A percentile compares a stretch with the other conserved stretches of the same genome.
Conservation (phyloP, 1,284 basidiomycete genomes). For the Heimioporus retisporus region DNA sequence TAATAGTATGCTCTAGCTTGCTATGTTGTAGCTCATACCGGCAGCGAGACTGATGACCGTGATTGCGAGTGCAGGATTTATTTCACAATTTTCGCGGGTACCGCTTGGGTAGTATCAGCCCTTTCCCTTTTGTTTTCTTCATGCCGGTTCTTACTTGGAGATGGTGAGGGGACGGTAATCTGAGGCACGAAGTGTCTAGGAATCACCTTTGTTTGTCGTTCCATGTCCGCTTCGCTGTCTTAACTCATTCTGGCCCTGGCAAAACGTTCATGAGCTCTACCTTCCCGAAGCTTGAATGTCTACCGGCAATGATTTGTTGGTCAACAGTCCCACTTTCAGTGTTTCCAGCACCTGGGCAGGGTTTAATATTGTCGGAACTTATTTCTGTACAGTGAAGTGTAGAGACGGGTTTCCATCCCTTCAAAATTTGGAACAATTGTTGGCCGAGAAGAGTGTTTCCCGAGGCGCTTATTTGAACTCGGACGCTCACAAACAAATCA, state of each 20-base stretch:
- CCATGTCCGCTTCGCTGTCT: too few relatives aligned
- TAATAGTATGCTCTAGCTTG: conserved; percentile 13
- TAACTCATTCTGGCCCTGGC: too few relatives aligned
- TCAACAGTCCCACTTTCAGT: conserved; percentile 60
- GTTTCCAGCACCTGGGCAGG: conserved; percentile 36
- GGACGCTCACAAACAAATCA: conserved; percentile 69
- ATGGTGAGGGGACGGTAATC: background rate
- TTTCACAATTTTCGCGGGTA: conserved; percentile 25
- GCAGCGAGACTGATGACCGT: background rate
- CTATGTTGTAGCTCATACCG: conserved; percentile 24
- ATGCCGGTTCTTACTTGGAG: background rate
- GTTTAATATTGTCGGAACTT: background rate
- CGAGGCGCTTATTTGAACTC: conserved; percentile 64
- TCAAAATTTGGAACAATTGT: conserved; percentile 61
- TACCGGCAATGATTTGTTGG: too few relatives aligned
- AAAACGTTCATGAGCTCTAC: too few relatives aligned
- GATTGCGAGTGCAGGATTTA: background rate
- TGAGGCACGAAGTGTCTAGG: conserved; percentile 15
- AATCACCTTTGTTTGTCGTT: too few relatives aligned
- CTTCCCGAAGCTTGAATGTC: too few relatives aligned
- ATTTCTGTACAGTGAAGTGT: background rate
- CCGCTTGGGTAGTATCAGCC: conserved; percentile 14
- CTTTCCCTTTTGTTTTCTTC: background rate
- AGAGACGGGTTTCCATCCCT: conserved; percentile 60
- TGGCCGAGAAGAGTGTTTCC: conserved; percentile 59